Percentiles rank a stretch among this genome's conserved stretches.
phyloP scores from a whole-genome alignment of 2,329 filamentous ascomycete genomes.

The Rosellinia necatrix region DNA sequence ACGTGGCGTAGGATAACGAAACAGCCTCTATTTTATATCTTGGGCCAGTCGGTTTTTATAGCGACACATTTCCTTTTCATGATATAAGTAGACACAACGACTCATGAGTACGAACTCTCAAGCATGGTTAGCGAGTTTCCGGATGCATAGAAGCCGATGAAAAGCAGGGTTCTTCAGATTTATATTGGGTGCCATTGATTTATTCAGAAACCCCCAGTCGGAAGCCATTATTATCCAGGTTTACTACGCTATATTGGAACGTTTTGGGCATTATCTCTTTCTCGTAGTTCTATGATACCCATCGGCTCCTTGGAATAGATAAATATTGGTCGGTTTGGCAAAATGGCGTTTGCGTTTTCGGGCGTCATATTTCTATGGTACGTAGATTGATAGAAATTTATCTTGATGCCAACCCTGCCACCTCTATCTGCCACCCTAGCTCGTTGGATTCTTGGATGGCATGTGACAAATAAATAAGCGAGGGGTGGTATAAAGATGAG shows the following conservation, averaged over 20 bases:
- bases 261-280: not conserved
- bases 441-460: no score
- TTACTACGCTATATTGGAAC: not conserved
- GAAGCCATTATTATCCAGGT: not conserved
- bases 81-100: constrained; percentile 8
- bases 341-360: not conserved
- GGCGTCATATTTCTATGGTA: not conserved
- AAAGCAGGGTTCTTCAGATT: not conserved
- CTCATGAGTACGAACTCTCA: not conserved
- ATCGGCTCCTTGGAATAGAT: not conserved
- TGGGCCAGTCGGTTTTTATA: not conserved
- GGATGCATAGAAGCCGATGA: not conserved
- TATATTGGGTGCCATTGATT: not conserved
- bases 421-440: no score
- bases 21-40: no score
- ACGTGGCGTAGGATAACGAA: no score
- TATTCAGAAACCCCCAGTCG: not conserved
- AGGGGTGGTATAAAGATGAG: no score
- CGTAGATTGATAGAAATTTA: no score
- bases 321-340: not conserved
- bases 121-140: not conserved
- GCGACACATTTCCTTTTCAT: not conserved
- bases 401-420: no score
- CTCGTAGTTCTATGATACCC: not conserved
- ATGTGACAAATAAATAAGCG: no score